Conservation (phyloP, 2,329 filamentous ascomycete species). For the Sporothrix variecibatus region DNA sequence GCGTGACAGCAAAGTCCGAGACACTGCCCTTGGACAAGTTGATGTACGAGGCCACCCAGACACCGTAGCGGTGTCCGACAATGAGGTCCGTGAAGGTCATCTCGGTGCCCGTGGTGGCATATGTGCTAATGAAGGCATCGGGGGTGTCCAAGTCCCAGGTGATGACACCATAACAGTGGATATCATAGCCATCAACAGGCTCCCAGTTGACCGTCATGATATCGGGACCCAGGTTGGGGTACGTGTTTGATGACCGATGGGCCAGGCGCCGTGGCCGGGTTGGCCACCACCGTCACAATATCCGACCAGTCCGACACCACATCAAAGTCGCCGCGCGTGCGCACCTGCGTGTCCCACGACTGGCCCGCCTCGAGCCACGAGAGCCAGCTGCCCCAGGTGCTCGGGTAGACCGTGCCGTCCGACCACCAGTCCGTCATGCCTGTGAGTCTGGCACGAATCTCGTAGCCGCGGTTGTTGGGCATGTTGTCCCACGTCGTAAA, state of each 20-base stretch:
- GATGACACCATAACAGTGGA: not conserved
- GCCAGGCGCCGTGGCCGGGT: not conserved
- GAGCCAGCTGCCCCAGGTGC: not conserved
- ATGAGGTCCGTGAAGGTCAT: not conserved
- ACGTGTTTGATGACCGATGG: not conserved
- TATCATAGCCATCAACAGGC: not conserved
- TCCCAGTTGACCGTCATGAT: not conserved
- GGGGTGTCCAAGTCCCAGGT: not conserved
- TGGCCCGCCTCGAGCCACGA: not conserved
- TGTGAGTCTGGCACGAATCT: not conserved
- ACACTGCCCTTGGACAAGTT: not conserved
- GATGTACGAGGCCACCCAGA: not conserved
- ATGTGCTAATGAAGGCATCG: not conserved
- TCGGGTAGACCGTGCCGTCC: not conserved
- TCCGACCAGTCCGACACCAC: not conserved
- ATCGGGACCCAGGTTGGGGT: not conserved
- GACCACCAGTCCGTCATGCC: not conserved
- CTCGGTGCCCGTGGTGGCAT: not conserved
- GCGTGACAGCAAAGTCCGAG: not conserved
- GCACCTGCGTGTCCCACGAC: not conserved
- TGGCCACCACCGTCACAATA: not conserved
- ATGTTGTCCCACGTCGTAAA: not conserved
- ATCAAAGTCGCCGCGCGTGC: not conserved
- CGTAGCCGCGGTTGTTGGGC: not conserved
- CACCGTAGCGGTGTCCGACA: not conserved